A percentile compares a stretch with the other conserved stretches of the same genome.
phyloP scores from a whole-genome alignment of 2,329 filamentous ascomycete genomes.

The Trichoderma breve region DNA sequence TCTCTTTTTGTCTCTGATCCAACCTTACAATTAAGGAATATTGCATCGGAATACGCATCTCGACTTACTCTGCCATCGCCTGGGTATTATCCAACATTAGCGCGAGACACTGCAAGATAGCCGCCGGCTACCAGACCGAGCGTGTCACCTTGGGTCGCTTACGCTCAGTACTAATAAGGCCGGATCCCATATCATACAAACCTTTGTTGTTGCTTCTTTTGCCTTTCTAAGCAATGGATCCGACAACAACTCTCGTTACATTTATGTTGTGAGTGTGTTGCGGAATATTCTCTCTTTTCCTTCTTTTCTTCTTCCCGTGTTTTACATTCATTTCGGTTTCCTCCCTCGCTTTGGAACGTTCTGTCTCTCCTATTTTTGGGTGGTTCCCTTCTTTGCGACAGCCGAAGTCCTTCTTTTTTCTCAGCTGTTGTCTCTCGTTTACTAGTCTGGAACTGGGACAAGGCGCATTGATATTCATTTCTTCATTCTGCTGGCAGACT shows the following conservation, averaged over 20 bases:
- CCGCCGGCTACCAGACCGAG: conserved; percentile 11
- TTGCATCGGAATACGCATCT: not conserved
- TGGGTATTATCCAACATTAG: not conserved
- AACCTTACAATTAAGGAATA: not conserved
- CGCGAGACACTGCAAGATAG: conserved; percentile 10
- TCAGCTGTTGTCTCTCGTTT: conserved; percentile 13
- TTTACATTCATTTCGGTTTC: conserved; percentile 24
- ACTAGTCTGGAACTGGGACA: not conserved
- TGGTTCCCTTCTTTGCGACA: not conserved
- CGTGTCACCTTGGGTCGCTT: not conserved
- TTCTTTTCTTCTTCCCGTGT: conserved; percentile 24
- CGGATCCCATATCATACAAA: not conserved
- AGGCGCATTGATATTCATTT: not conserved
- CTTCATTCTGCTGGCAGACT: not conserved
- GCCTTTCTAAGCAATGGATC: conserved; percentile 47
- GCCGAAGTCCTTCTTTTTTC: not conserved
- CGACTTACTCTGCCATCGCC: not conserved
- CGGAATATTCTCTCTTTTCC: conserved; percentile 18
- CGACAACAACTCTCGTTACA: conserved; percentile 64
- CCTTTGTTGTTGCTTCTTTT: not conserved
- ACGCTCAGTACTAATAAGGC: conserved; percentile 7
- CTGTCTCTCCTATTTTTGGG: conserved; percentile 12
- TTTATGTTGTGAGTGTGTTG: conserved; percentile 62
- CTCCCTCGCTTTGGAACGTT: conserved; percentile 17
- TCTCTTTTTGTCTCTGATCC: not conserved